Percentiles rank a stretch among this genome's conserved stretches.
phyloP scores from a whole-genome alignment of 2,329 filamentous ascomycete genomes.

The Orbilia ellipsospora region DNA sequence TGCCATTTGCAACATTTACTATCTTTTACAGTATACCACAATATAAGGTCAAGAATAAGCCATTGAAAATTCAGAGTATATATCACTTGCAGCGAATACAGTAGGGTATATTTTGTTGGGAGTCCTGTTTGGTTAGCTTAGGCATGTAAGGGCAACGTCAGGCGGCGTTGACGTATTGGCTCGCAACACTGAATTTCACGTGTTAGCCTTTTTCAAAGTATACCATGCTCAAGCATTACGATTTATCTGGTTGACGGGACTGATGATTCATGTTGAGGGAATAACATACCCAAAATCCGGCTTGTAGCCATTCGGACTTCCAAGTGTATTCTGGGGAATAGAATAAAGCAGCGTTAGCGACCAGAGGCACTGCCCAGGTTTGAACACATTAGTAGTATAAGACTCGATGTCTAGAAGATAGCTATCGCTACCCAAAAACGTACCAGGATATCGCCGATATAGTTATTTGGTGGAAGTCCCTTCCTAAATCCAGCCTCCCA shows the following conservation, averaged over 20 bases:
- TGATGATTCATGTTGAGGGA: not conserved
- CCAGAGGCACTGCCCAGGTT: too few relatives aligned
- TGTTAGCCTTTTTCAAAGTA: too few relatives aligned
- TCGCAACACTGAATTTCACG: conserved; percentile 8
- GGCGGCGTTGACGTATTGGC: conserved; percentile 11
- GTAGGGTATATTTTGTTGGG: not conserved
- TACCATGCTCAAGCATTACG: too few relatives aligned
- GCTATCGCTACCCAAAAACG: not conserved
- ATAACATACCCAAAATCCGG: conserved; percentile 24
- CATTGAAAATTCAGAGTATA: too few relatives aligned
- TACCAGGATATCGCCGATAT: conserved; percentile 75
- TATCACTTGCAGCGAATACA: too few relatives aligned
- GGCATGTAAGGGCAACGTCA: not conserved
- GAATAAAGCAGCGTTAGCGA: not conserved
- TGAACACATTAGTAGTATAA: too few relatives aligned
- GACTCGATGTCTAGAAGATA: too few relatives aligned
- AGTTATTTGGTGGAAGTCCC: conserved; percentile 72
- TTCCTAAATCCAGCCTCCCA: conserved; percentile 71
- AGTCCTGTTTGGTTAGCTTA: not conserved
- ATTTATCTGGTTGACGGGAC: too few relatives aligned
- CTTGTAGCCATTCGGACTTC: conserved; percentile 11
- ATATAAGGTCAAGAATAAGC: too few relatives aligned
- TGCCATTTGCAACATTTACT: too few relatives aligned
- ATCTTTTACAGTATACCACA: too few relatives aligned
- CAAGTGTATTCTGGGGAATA: conserved; percentile 9